phyloP scores from a whole-genome alignment of 163 green algal species.

The Scenedesmus sp. region DNA sequence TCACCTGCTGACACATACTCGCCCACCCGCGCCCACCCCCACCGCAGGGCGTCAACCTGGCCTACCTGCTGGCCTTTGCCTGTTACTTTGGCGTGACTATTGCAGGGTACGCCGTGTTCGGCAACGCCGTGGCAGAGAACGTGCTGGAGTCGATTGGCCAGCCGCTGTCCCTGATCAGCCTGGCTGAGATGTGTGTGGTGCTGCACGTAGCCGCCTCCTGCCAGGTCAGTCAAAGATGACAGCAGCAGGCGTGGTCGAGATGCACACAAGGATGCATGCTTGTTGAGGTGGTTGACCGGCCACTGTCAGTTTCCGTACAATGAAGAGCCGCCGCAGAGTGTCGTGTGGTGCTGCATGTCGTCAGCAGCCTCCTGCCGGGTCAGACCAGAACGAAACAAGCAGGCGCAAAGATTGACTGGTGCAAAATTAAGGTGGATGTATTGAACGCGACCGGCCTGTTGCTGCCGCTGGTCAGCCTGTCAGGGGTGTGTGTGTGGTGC shows the following conservation, averaged over 20 bases:
- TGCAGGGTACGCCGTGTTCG: neutral
- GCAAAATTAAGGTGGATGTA: too few relatives aligned
- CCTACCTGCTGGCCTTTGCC: neutral
- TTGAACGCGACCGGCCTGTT: too few relatives aligned
- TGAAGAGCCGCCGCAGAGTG: too few relatives aligned
- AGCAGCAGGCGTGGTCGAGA: neutral
- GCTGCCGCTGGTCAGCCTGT: too few relatives aligned
- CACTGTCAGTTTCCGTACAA: too few relatives aligned
- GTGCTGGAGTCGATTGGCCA: neutral
- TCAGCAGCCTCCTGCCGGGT: neutral
- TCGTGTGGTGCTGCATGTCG: neutral
- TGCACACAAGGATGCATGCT: neutral
- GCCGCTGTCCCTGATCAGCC: neutral
- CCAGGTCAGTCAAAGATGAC: neutral
- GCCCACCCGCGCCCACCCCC: neutral
- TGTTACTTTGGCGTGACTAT: constrained; percentile 6
- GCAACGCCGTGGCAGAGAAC: neutral
- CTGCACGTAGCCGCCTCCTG: neutral
- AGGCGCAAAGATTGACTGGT: too few relatives aligned
- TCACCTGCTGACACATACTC: neutral
- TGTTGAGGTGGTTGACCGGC: constrained; percentile 10
- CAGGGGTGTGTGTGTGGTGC: too few relatives aligned
- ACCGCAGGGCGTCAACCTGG: neutral
- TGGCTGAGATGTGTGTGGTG: constrained; percentile 6
- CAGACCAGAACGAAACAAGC: neutral